Percentiles rank a stretch among this genome's conserved stretches.
Conservation (phyloP, 805 yeast genomes). For the Lachancea sp. region DNA sequence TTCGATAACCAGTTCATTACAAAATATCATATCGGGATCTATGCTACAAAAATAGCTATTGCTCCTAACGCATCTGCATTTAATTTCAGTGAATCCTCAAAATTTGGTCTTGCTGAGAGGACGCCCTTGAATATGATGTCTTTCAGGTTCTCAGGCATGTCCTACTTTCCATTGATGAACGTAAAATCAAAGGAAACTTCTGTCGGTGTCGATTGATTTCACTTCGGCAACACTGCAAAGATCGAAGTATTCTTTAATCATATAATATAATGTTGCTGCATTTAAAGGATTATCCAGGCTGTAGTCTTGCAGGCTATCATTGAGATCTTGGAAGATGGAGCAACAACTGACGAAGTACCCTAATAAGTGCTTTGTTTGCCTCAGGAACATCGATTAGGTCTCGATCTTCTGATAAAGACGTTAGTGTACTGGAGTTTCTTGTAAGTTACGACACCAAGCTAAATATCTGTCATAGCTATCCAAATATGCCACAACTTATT, state of each 20-base stretch:
- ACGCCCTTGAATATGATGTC: slow-evolving; percentile 7
- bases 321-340: slow-evolving; percentile 3
- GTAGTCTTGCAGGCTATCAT: slow-evolving; percentile 1
- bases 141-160: slow-evolving; percentile 3
- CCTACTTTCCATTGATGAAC: slow-evolving; percentile 6
- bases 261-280: slow-evolving; percentile 4
- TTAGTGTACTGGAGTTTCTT: neutral
- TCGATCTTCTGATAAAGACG: slow-evolving; percentile 2
- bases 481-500: slow-evolving; percentile 5
- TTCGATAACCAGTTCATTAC: too few relatives aligned
- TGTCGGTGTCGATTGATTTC: neutral
- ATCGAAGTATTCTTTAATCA: slow-evolving; percentile 4
- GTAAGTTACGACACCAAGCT: neutral
- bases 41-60: too few relatives aligned
- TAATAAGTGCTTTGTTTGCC: slow-evolving; percentile 2
- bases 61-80: too few relatives aligned
- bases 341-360: slow-evolving; percentile 8
- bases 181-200: slow-evolving; percentile 4
- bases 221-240: neutral
- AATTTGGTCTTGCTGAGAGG: neutral
- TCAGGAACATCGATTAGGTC: neutral
- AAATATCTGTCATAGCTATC: slow-evolving; percentile 1
- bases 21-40: too few relatives aligned
- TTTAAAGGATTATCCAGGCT: slow-evolving; percentile 1
- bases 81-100: too few relatives aligned